phyloP scores from a whole-genome alignment of 2,329 filamentous ascomycete species.

The Ophiognomonia clavigignenti-juglandacearum region DNA sequence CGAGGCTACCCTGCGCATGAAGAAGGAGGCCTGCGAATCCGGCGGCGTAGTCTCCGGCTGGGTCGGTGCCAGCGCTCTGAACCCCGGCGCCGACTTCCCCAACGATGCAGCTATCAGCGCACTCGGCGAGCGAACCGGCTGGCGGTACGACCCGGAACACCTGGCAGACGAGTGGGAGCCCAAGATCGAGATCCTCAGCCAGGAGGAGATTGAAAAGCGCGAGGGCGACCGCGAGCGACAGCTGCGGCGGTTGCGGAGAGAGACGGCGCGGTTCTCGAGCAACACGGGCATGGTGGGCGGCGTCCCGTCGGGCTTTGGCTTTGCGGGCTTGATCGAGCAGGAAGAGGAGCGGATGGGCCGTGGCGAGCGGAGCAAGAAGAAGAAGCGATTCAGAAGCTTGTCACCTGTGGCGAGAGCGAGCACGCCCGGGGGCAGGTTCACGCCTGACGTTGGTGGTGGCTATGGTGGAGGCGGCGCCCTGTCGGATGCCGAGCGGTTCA shows the following conservation, averaged over 20 bases:
- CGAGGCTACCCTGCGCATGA: slow-evolving; percentile 84
- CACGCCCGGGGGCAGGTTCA: slow-evolving; percentile 68
- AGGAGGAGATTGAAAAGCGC: slow-evolving; percentile 96
- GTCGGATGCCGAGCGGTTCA: slow-evolving; percentile 70
- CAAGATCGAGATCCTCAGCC: slow-evolving; percentile 74
- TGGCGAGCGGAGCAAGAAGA: slow-evolving; percentile 92
- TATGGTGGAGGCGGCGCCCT: slow-evolving; percentile 62
- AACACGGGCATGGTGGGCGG: slow-evolving; percentile 76
- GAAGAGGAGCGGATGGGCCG: slow-evolving; percentile 84
- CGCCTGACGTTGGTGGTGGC: slow-evolving; percentile 74
- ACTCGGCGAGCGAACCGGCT: slow-evolving; percentile 57
- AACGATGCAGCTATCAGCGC: slow-evolving; percentile 69
- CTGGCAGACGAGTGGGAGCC: slow-evolving; percentile 82
- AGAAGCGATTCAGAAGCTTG: slow-evolving; percentile 82
- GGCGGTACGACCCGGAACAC: slow-evolving; percentile 92
- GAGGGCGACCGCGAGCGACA: slow-evolving; percentile 93
- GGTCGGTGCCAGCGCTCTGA: slow-evolving; percentile 33
- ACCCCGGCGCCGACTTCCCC: slow-evolving; percentile 68
- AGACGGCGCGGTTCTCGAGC: slow-evolving; percentile 88
- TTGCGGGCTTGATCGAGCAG: slow-evolving; percentile 47
- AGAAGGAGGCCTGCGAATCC: slow-evolving; percentile 94
- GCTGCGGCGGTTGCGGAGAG: slow-evolving; percentile 77
- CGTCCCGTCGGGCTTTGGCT: slow-evolving; percentile 53
- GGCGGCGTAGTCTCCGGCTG: slow-evolving; percentile 77
- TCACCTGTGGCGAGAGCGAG: slow-evolving; percentile 69